These are phyloP conservation scores for Ensete ventricosum DNA, from an alignment of 176 grass and related monocot species.

Conservation along the genomic window DNA sequence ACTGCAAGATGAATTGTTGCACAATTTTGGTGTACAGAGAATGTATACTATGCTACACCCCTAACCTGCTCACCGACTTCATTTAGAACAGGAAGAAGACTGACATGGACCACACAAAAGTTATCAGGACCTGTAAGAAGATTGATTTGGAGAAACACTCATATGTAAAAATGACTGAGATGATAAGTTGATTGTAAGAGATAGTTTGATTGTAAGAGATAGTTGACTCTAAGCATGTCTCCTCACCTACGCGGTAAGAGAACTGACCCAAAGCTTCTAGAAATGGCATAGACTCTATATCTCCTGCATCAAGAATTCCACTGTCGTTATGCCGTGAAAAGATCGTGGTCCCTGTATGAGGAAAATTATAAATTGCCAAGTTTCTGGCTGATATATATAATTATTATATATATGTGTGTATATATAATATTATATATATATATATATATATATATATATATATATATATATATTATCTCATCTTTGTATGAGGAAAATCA, in stretches of 20 bases:
- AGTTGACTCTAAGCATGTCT: not conserved
- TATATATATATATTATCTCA: no score
- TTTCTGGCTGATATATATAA: not conserved
- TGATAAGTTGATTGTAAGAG: not conserved
- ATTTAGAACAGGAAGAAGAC: slow-evolving; percentile 93
- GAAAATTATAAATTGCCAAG: slow-evolving; percentile 19
- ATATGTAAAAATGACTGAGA: not conserved
- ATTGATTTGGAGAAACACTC: slow-evolving; percentile 4
- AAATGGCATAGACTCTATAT: slow-evolving; percentile 99
- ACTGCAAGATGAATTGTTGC: not conserved
- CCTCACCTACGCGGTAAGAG: slow-evolving; percentile 84
- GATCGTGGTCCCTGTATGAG: slow-evolving; percentile 33
- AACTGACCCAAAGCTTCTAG: slow-evolving; percentile 95
- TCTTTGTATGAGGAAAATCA: not conserved
- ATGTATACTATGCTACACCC: not conserved
- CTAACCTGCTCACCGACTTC: slow-evolving; percentile 93
- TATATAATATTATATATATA: not conserved
- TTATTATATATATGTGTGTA: not conserved
- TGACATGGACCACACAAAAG: slow-evolving; percentile 94
- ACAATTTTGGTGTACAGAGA: not conserved
- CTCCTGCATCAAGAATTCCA: slow-evolving; percentile 83
- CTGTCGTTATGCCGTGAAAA: slow-evolving; percentile 46
- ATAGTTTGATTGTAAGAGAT: not conserved
- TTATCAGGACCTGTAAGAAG: slow-evolving; percentile 59
- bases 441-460: not conserved